phyloP scores from a whole-genome alignment of 2,329 filamentous ascomycete genomes.

The Clarireedia sp. region DNA sequence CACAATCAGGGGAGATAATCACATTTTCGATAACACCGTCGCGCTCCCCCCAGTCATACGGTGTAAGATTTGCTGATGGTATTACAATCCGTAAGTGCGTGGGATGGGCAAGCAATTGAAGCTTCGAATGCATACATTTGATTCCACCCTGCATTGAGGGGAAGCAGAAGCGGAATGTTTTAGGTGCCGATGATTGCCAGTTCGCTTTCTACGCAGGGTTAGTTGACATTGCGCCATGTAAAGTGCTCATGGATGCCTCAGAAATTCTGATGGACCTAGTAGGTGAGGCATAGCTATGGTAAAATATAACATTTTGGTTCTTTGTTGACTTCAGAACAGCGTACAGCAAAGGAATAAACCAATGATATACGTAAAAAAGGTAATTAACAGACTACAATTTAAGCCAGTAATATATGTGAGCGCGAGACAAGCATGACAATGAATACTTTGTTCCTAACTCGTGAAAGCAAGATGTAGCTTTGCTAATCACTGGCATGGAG shows the following conservation, averaged over 20 bases:
- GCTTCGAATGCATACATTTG: conserved; percentile 86
- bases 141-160: conserved; percentile 62
- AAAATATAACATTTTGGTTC: too few species aligned
- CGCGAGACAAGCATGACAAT: too few species aligned
- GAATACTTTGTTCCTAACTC: too few species aligned
- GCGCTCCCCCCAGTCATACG: conserved; percentile 62
- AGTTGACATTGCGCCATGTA: not conserved
- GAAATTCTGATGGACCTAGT: not conserved
- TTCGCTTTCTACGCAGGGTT: conserved; percentile 36
- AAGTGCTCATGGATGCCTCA: not conserved
- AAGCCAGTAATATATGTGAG: too few species aligned
- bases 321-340: too few species aligned
- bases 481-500: too few species aligned
- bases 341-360: too few species aligned
- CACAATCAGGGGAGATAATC: conserved; percentile 20
- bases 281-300: too few species aligned
- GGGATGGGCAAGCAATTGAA: conserved; percentile 79
- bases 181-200: conserved; percentile 42
- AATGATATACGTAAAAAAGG: too few species aligned
- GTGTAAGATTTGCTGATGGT: conserved; percentile 78
- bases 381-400: too few species aligned
- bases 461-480: too few species aligned
- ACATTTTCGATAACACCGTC: conserved; percentile 83
- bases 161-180: conserved; percentile 66
- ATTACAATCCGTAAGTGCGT: conserved; percentile 70